Evolutionary conservation across 495 filamentous ascomycete genomes (phyloP), one percentile per base, ranked within the genome.

Genomic region (Xylaria venustula): DNA sequence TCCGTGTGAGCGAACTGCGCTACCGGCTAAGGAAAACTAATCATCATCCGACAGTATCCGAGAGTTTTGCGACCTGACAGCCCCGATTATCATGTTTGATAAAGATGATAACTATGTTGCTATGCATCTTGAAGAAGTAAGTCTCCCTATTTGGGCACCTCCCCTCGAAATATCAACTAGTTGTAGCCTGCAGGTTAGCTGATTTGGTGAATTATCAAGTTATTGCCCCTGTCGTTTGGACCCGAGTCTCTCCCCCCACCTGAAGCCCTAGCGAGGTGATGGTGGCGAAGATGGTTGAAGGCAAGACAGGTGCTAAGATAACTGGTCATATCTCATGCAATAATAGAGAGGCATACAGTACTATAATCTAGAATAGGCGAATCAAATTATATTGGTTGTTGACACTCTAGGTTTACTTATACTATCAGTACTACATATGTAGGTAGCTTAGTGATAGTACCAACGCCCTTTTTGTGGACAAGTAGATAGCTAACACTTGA

Each of bases 21-120:
- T 47, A 37, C 41, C 17, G n/a, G n/a, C n/a, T n/a, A n/a, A n/a
- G 14, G 20, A 48, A 36, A 20, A 54, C 58, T 60, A 37, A 54
- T 52, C 45, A 37, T 40, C 61, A 23, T 32, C 15, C 19, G 30
- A 64, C 62, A 92, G 90, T 65, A 91, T 95, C 60, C 82, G 89
- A 50, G 91, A 95, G 72, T 95, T 95, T 67, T 88, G 85, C 54
- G 73, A 81, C 7, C 68, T 86, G 15, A 75, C 77, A 0, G 85
- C 83, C 50, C 93, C 92, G 0, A 82, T 97, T n/a, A 87, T 96
- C 67, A 93, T 98, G 94, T 93, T 91, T 72, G 91, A 92, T 69
- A 87, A 81, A 54, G 79, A 90, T 44, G 87, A 85, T 3, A 78
- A 85, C 26, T 90, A 82, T 62, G 79, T 81, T 8, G 82, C 92